Evolutionary conservation across 345 rosid genomes (phyloP).

Genomic region (Turritis glabra): DNA sequence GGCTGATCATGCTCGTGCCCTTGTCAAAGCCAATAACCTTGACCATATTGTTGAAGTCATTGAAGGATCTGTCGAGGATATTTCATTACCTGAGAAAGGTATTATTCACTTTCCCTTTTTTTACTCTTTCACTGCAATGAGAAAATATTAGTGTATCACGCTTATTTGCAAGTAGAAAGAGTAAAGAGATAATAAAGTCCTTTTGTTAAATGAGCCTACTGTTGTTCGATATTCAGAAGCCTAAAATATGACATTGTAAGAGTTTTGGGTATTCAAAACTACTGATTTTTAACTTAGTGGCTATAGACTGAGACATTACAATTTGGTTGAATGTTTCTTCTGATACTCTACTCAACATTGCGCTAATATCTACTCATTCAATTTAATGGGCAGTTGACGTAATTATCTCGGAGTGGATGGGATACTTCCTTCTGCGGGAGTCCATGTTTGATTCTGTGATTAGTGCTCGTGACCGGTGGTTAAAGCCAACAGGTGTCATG

Average conservation of each 20-base stretch:
- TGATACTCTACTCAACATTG: constrained; percentile 8
- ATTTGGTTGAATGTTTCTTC: constrained; percentile 2
- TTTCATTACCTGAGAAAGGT: constrained; percentile 92
- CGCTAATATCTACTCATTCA: not conserved
- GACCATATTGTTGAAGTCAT: constrained; percentile 76
- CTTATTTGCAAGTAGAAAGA: not conserved
- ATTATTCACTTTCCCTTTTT: not conserved
- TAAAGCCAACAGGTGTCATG: constrained; percentile 92
- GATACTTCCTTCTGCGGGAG: constrained; percentile 92
- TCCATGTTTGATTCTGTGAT: constrained; percentile 99
- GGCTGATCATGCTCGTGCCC: constrained; percentile 90
- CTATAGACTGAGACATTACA: not conserved
- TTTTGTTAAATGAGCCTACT: not conserved
- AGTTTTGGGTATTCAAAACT: not conserved
- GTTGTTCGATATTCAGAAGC: not conserved
- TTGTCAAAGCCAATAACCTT: constrained; percentile 77
- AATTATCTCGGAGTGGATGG: constrained; percentile 99
- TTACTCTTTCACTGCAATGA: not conserved
- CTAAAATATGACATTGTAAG: not conserved
- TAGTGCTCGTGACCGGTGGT: constrained; percentile 96
- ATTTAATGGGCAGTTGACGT: constrained; percentile 74
- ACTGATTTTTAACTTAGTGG: not conserved
- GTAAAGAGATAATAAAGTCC: not conserved
- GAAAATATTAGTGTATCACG: not conserved
- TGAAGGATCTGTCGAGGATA: constrained; percentile 84